These are phyloP conservation scores for Raphanus hybrid DNA, from an alignment of 441 rosid species.

Conservation along the genomic window DNA sequence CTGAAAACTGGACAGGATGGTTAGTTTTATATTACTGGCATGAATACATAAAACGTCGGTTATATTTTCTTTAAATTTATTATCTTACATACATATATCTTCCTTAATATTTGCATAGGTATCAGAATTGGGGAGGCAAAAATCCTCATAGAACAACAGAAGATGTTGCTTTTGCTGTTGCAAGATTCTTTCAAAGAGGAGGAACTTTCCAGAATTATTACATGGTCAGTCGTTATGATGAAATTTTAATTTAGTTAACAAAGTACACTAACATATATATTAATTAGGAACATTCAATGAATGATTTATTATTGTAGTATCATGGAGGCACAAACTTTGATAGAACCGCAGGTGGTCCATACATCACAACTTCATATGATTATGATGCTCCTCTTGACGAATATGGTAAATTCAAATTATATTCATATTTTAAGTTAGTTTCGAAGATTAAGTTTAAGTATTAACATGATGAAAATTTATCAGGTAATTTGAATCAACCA, in stretches of 20 bases:
- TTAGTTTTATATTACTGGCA: conserved; percentile 9
- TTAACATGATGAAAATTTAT: background rate
- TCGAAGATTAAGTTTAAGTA: background rate
- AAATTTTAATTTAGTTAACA: background rate
- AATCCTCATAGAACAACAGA: conserved; percentile 64
- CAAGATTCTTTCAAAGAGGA: conserved; percentile 59
- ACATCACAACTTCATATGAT: conserved; percentile 49
- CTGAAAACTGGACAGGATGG: conserved; percentile 46
- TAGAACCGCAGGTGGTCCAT: conserved; percentile 59
- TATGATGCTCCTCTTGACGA: conserved; percentile 83
- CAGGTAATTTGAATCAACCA: conserved; percentile 71
- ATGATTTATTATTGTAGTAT: conserved; percentile 47
- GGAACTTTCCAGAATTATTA: conserved; percentile 74
- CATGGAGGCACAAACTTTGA: conserved; percentile 91
- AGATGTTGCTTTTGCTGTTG: conserved; percentile 72
- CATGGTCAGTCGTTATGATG: conserved; percentile 50
- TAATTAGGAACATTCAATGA: background rate
- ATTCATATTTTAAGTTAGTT: background rate
- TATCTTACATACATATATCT: background rate
- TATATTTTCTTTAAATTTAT: background rate
- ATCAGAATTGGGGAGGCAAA: conserved; percentile 60
- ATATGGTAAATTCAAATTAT: conserved; percentile 49
- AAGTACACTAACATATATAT: background rate
- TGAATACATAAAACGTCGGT: background rate
- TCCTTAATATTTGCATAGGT: conserved; percentile 42